Evolutionary conservation across 2,329 filamentous ascomycete species (phyloP), one percentile per base, ranked within the genome.

Genomic region (Fusarium nygamai): DNA sequence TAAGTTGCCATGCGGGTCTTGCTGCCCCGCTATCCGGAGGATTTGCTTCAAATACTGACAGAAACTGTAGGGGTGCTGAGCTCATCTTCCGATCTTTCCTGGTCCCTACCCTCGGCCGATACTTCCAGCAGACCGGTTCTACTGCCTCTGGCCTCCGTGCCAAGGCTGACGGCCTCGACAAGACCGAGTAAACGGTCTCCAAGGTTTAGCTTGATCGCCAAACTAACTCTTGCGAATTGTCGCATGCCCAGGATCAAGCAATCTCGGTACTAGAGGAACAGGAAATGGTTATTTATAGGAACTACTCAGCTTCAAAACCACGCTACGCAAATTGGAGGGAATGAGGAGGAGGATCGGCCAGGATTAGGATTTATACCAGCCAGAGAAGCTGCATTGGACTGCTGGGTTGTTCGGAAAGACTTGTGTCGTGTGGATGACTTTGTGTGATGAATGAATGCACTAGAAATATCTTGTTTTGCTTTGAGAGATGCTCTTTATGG

Each of bases 81-180:
- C 86, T 98, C 82, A 89, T 99, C 87, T 99, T 98, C 94, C 93
- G 94, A 85, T 98, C 95, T 74, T 94, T 98, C 90, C 86, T 99
- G 83, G 91, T 94, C 83, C 96, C 96, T 79, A 91, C 97, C 80
- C 93, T 98, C 83, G 90, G 94, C 83, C 94, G 95, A 85, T 97
- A 98, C 92, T 99, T 98, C 89, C 85, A 87, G 79, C 85, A 87
- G 79, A 78, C 84, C 79, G 89, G 89, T 81, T 93, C 93, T 72
- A 94, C 95, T 80, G 93, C 95, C 79, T 91, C 94, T 83, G 94
- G 94, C 86, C 93, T 98, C 81, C 94, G 94, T 78, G 92, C 94
- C 80, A 94, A 96, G 90, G 94, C 92, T 83, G 94, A 96, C 81
- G 89, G 92, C 81, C 88, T 89, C 77, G 90, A 92, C 86, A 94